Base-by-base conservation (phyloP, 768 basidiomycete species). In the Auricularia cornea region DNA sequence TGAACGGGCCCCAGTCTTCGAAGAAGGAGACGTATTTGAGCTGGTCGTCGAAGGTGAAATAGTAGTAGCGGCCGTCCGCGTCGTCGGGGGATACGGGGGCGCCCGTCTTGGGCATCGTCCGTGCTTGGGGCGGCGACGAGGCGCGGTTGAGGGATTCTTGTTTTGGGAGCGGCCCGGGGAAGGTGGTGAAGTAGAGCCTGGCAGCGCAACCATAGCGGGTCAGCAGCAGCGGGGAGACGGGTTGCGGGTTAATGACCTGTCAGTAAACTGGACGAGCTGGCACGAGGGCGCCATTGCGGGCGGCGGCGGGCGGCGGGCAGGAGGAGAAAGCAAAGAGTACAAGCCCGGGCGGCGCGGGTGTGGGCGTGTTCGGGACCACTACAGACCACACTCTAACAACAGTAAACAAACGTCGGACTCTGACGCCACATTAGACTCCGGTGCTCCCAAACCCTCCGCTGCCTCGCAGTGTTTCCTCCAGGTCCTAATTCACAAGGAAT, bases 31-130 rank as follows among this genome's bases (percentile, higher is more conserved):
- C 83, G 78, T 97, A 97, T 68, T 89, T 82, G 40, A 97, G 82
- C 67, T 93, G 89, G 80, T 94, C 89, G 75, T 97, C 94, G 77
- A 96, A 85, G 63, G 90, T 92, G 79, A 96, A 94, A 77, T 89
- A 96, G 77, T 92, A 91, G 74, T 91, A 92, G 61, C 82, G 81
- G 63, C 87, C 84, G 66, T 84, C 59, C n/a, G 51, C 81, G 67
- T 89, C 88, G 69, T 93, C 89, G 28, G 88, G 84, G 18, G 89
- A 82, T 29, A 83, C 78, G 51, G 85, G 64, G 28, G 61, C 44
- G 44, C 44, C 44, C 12, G 82, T 33, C 84, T 82, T n/a, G 83
- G 81, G 41, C 78, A 83, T 71, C 77, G 81, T 59, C 65, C 59
- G 8, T 83, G 79, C 70, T 81, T 81, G 60, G 82, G 78, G 66